phyloP scores from a whole-genome alignment of 2,329 filamentous ascomycete species.

The Fusarium veterinarium region DNA sequence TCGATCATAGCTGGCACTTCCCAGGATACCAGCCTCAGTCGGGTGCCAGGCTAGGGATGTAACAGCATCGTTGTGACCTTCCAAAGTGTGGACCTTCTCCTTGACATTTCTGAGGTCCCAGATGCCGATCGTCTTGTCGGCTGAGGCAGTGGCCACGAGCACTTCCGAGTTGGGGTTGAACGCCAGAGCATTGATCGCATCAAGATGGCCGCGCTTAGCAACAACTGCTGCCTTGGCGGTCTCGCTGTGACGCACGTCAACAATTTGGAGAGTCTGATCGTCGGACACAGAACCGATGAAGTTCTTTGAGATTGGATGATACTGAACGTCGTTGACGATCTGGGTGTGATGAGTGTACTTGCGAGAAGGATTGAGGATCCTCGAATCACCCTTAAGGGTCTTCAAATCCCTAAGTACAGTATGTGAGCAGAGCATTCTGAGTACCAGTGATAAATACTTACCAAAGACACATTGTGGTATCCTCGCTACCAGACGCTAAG shows the following conservation, averaged over 20 bases:
- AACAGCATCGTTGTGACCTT: constrained; percentile 89
- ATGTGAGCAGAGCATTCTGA: constrained; percentile 26
- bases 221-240: constrained; percentile 75
- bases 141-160: constrained; percentile 90
- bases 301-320: constrained; percentile 86
- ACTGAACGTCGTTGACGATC: constrained; percentile 96
- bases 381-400: constrained; percentile 76
- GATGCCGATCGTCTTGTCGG: constrained; percentile 92
- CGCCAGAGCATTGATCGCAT: constrained; percentile 94
- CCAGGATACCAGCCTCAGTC: constrained; percentile 86
- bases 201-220: constrained; percentile 80
- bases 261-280: constrained; percentile 90
- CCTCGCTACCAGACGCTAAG: constrained; percentile 90
- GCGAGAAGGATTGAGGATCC: constrained; percentile 75
- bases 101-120: constrained; percentile 96
- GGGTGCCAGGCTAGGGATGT: constrained; percentile 97
- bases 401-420: constrained; percentile 75
- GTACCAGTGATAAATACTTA: constrained; percentile 54
- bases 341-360: constrained; percentile 89
- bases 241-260: constrained; percentile 81
- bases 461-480: constrained; percentile 92
- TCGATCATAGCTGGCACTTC: constrained; percentile 91
- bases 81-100: constrained; percentile 87
- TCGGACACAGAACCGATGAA: constrained; percentile 95
- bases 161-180: constrained; percentile 95